These are phyloP conservation scores for Kondoa subrosea DNA, from an alignment of 768 basidiomycete genomes.

Conservation along the genomic window DNA sequence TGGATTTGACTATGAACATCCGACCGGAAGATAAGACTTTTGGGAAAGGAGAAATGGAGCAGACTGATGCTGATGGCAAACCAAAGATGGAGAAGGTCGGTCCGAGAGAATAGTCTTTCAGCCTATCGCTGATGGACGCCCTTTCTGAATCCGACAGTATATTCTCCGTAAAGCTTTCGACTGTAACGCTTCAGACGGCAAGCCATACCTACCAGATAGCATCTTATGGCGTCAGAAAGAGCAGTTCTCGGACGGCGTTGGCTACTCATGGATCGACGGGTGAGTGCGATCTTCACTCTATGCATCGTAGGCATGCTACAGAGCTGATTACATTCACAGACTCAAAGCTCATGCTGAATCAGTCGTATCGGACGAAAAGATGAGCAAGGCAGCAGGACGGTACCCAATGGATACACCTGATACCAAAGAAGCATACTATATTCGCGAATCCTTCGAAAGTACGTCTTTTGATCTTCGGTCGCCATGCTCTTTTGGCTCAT, in stretches of 20 bases:
- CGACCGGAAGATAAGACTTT: slow-evolving; percentile 79
- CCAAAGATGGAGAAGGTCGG: slow-evolving; percentile 89
- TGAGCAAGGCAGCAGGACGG: slow-evolving; percentile 52
- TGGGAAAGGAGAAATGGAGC: slow-evolving; percentile 55
- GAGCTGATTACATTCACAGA: slow-evolving; percentile 35
- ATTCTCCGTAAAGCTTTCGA: slow-evolving; percentile 94
- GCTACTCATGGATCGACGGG: slow-evolving; percentile 97
- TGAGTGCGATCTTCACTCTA: slow-evolving; percentile 26
- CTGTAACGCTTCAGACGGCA: slow-evolving; percentile 47
- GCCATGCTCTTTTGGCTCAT: slow-evolving; percentile 38
- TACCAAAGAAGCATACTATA: slow-evolving; percentile 90
- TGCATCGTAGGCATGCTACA: slow-evolving; percentile 9
- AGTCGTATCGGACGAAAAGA: slow-evolving; percentile 62
- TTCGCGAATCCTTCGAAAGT: slow-evolving; percentile 83
- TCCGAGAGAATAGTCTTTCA: not conserved
- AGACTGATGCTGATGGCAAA: slow-evolving; percentile 63
- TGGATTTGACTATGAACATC: slow-evolving; percentile 82
- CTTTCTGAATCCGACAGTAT: slow-evolving; percentile 42
- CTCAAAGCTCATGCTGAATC: slow-evolving; percentile 74
- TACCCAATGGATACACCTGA: slow-evolving; percentile 71
- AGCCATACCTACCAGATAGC: slow-evolving; percentile 78
- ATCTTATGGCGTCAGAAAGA: slow-evolving; percentile 99
- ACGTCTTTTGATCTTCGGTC: slow-evolving; percentile 1
- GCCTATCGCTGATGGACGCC: not conserved
- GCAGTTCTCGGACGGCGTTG: slow-evolving; percentile 96